phyloP scores from a whole-genome alignment of 2,329 filamentous ascomycete species.

The Huntiella decipiens region DNA sequence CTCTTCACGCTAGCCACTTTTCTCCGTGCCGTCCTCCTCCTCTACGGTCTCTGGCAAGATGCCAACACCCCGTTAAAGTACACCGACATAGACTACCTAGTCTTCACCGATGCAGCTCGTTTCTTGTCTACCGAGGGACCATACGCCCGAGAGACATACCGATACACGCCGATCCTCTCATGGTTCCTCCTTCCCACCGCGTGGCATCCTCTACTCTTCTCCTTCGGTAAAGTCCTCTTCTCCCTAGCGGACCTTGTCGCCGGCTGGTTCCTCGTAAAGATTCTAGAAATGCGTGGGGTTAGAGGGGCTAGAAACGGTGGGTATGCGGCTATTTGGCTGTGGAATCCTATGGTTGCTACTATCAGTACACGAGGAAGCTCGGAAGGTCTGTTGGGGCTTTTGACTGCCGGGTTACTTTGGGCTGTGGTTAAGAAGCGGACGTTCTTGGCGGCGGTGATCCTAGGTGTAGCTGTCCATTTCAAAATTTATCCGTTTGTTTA shows the following conservation, averaged over 20 bases:
- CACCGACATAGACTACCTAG: slow-evolving; percentile 96
- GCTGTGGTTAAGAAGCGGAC: slow-evolving; percentile 48
- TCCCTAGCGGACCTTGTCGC: slow-evolving; percentile 67
- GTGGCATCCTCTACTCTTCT: slow-evolving; percentile 38
- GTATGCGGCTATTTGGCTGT: slow-evolving; percentile 75
- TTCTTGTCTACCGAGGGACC: slow-evolving; percentile 33
- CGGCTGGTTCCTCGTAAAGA: slow-evolving; percentile 26
- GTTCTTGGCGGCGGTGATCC: slow-evolving; percentile 47
- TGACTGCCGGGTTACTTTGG: slow-evolving; percentile 72
- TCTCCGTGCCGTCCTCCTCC: slow-evolving; percentile 53
- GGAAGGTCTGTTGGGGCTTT: slow-evolving; percentile 70
- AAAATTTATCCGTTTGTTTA: slow-evolving; percentile 99
- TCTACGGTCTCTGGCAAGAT: slow-evolving; percentile 89
- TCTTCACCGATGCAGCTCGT: slow-evolving; percentile 88
- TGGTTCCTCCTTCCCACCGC: slow-evolving; percentile 77
- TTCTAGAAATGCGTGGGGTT: slow-evolving; percentile 27
- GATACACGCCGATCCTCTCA: slow-evolving; percentile 84
- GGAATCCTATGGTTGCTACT: slow-evolving; percentile 95
- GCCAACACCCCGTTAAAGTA: slow-evolving; percentile 84
- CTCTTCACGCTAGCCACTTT: slow-evolving; percentile 39
- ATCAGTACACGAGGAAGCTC: slow-evolving; percentile 92
- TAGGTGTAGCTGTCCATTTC: slow-evolving; percentile 81
- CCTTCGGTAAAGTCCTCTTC: slow-evolving; percentile 76
- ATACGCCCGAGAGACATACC: slow-evolving; percentile 82
- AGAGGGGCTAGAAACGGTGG: slow-evolving; percentile 38